Conservation (phyloP, 352 stramenopile genomes). For the Phytophthora constricta region DNA sequence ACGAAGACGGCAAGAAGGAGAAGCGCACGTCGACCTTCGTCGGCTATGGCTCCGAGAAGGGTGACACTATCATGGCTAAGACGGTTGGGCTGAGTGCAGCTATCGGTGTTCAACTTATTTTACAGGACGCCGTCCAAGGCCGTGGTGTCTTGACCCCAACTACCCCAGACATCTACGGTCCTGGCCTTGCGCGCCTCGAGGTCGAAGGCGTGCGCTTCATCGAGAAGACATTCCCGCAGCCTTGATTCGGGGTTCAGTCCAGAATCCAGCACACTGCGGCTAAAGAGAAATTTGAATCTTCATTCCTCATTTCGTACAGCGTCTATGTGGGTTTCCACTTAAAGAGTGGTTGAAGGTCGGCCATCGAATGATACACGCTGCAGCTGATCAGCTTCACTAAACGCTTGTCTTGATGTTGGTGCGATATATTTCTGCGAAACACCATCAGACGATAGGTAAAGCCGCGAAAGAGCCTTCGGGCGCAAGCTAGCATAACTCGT, state of each 20-base stretch:
- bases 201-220: conserved; percentile 89
- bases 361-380: conserved; percentile 29
- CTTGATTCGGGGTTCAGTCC: conserved; percentile 13
- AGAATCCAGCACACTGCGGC: neutral
- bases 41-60: conserved; percentile 89
- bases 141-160: conserved; percentile 91
- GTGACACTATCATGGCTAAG: conserved; percentile 96
- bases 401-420: conserved; percentile 34
- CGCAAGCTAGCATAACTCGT: conserved; percentile 59
- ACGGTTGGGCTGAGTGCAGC: conserved; percentile 95
- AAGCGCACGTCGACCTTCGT: conserved; percentile 91
- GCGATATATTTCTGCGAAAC: conserved; percentile 77
- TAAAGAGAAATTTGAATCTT: neutral
- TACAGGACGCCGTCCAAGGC: conserved; percentile 86
- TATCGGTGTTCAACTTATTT: conserved; percentile 93
- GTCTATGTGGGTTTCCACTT: no score
- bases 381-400: conserved; percentile 11
- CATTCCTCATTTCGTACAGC: neutral
- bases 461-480: conserved; percentile 59
- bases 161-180: conserved; percentile 90
- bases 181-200: conserved; percentile 84
- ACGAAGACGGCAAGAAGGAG: conserved; percentile 84
- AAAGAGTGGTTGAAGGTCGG: conserved; percentile 42
- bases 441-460: conserved; percentile 78
- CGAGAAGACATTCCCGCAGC: conserved; percentile 74